Evolutionary conservation across 2,329 filamentous ascomycete genomes (phyloP).

Genomic region (Dactylonectria estremocensis): DNA sequence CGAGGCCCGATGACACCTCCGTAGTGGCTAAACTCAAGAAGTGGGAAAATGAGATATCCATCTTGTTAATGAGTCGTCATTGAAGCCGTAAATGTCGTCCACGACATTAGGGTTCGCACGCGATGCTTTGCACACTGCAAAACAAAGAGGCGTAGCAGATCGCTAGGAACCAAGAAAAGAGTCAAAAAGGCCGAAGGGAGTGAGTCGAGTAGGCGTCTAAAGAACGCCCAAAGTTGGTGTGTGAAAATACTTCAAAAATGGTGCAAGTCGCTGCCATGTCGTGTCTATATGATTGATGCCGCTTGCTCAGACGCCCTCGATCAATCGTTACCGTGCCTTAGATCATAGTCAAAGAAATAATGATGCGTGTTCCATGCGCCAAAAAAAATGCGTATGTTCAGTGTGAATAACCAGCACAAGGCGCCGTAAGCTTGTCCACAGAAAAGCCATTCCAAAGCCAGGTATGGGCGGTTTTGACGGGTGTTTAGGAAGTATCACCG

Average conservation of each 20-base stretch:
- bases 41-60: conserved; percentile 4
- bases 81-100: conserved; percentile 6
- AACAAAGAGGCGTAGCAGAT: conserved; percentile 26
- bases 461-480: conserved; percentile 17
- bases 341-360: conserved; percentile 47
- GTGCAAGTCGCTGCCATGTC: conserved; percentile 49
- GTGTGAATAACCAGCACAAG: conserved; percentile 49
- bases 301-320: conserved; percentile 44
- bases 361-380: conserved; percentile 50
- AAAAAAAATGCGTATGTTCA: conserved; percentile 52
- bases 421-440: conserved; percentile 41
- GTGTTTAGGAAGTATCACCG: conserved; percentile 59
- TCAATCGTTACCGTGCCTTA: conserved; percentile 46
- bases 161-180: conserved; percentile 35
- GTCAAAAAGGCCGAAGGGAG: conserved; percentile 38
- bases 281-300: conserved; percentile 52
- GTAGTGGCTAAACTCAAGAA: conserved; percentile 18
- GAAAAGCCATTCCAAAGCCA: conserved; percentile 29
- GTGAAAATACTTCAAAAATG: conserved; percentile 40
- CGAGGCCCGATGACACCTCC: conserved; percentile 27
- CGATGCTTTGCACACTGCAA: conserved; percentile 16
- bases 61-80: background rate
- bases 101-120: conserved; percentile 20
- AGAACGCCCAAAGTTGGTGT: conserved; percentile 33
- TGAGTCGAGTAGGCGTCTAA: conserved; percentile 38